A percentile compares a stretch with the other conserved stretches of the same genome.
Evolutionary conservation across 2,329 filamentous ascomycete species (phyloP).

Genomic region (Westerdykella sp.): DNA sequence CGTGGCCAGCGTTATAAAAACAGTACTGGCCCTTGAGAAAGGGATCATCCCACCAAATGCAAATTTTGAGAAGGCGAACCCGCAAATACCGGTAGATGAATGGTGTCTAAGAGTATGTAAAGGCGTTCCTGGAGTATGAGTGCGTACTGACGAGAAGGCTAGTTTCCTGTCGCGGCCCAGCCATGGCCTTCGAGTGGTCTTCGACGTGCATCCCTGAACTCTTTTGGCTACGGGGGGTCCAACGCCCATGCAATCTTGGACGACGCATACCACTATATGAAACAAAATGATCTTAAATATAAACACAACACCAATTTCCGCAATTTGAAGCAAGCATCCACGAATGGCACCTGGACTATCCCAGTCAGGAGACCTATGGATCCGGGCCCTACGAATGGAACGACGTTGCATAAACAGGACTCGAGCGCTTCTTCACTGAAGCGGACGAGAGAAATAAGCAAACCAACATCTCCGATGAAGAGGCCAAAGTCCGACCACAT

Average conservation of each 20-base stretch:
- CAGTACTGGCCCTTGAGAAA: constrained; percentile 36
- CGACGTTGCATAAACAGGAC: too few relatives aligned
- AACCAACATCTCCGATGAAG: not conserved
- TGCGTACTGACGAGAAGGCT: constrained; percentile 10
- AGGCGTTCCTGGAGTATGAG: not conserved
- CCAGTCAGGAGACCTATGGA: too few relatives aligned
- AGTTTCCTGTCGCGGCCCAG: constrained; percentile 3
- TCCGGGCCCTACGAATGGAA: too few relatives aligned
- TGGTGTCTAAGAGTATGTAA: not conserved
- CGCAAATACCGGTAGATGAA: not conserved
- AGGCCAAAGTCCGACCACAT: not conserved
- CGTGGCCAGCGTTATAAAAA: constrained; percentile 34
- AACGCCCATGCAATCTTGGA: constrained; percentile 11
- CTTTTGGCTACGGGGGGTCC: constrained; percentile 13
- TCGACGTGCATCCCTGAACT: constrained; percentile 9
- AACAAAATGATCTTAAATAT: too few relatives aligned
- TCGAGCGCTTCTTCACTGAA: too few relatives aligned
- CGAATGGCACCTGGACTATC: too few relatives aligned
- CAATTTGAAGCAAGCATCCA: too few relatives aligned
- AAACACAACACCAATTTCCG: too few relatives aligned
- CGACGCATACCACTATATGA: constrained; percentile 3
- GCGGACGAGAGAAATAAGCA: too few relatives aligned
- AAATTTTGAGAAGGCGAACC: constrained; percentile 10
- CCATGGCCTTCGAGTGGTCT: constrained; percentile 6
- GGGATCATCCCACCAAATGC: constrained; percentile 26